Evolutionary conservation across 352 stramenopile species (phyloP), one percentile per base, ranked within the genome.

Genomic region (Pelagophyceae sp.): DNA sequence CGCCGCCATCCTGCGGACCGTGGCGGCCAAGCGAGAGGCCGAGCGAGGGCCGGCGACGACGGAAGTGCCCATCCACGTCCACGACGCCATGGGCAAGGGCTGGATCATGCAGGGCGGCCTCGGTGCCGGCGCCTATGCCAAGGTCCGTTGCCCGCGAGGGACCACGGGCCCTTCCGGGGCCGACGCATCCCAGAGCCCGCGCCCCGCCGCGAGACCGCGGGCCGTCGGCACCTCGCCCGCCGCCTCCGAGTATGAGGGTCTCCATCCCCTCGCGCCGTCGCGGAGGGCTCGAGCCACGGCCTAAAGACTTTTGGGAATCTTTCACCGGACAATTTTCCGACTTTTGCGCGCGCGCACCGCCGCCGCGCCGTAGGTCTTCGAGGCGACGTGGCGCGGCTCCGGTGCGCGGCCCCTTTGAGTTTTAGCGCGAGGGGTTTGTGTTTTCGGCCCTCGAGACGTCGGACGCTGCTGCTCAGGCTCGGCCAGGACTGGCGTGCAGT

Each of bases 71-170:
- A 1, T 3, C 11, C 38, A 74, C 38, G 67, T 74, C 2, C 11
- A 23, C 20, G 67, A 74, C 33, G 67, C 67, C 35, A 23, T 74
- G 35, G 67, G 67, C 15, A 3, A 2, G 0, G 67, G 67, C 15
- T 74, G 67, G 67, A n/a, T 33, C 15, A 58, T 74, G 67, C 67
- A 37, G 6, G 67, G 67, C 35, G 67, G 67, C 38, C 67, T 74
- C 33, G 67, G 67, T 2, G 23, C 35, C 38, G 67, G 67, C 27
- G 67, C 67, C 2, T 74, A 74, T 37, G 67, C 67, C 23, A 74
- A 74, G 67, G 45, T 54, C 11, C 45, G 45, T n/a, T n/a, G n/a
- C n/a, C n/a, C n/a, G n/a, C n/a, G n/a, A n/a, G n/a, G n/a, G n/a
- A n/a, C n/a, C n/a, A n/a, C n/a, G n/a, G n/a, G n/a, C n/a, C n/a